Percentiles rank a stretch among this genome's conserved stretches.
phyloP scores from a whole-genome alignment of 768 basidiomycete genomes.

The Xanthoconium stramineum region DNA sequence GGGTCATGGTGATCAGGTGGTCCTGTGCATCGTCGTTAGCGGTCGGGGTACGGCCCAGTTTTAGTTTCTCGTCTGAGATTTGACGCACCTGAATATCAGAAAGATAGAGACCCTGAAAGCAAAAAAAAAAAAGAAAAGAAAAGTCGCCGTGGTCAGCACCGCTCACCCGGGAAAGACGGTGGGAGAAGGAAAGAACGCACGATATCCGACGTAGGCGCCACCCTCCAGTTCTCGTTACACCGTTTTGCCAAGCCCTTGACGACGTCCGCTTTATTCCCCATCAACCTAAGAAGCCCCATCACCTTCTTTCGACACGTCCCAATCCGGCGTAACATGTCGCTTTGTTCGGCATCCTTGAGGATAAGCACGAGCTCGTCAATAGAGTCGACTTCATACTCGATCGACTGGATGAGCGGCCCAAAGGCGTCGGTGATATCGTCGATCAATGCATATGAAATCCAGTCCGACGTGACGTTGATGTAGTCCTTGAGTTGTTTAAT shows the following conservation, averaged over 20 bases:
- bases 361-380: conserved; percentile 98
- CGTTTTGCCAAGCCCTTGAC: conserved; percentile 98
- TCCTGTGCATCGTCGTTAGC: conserved; percentile 46
- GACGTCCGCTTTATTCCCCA: conserved; percentile 99
- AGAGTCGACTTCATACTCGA: conserved; percentile 98
- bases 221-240: conserved; percentile 98
- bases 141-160: neutral
- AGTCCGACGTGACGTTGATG: conserved; percentile 97
- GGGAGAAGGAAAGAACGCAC: conserved; percentile 40
- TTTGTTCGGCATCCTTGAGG: conserved; percentile 70
- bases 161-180: neutral
- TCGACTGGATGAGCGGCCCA: conserved; percentile 95
- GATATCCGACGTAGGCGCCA: conserved; percentile 97
- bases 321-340: conserved; percentile 95
- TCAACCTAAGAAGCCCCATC: conserved; percentile 92
- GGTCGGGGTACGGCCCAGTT: neutral
- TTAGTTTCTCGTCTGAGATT: neutral
- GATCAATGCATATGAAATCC: conserved; percentile 99
- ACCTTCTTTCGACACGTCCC: conserved; percentile 99
- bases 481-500: conserved; percentile 99
- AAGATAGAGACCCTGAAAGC: conserved; percentile 78
- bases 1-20: conserved; percentile 99
- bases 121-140: too few species aligned
- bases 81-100: conserved; percentile 81
- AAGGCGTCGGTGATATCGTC: conserved; percentile 99